phyloP scores from a whole-genome alignment of 2,329 filamentous ascomycete genomes.

The Penicillium expansum region DNA sequence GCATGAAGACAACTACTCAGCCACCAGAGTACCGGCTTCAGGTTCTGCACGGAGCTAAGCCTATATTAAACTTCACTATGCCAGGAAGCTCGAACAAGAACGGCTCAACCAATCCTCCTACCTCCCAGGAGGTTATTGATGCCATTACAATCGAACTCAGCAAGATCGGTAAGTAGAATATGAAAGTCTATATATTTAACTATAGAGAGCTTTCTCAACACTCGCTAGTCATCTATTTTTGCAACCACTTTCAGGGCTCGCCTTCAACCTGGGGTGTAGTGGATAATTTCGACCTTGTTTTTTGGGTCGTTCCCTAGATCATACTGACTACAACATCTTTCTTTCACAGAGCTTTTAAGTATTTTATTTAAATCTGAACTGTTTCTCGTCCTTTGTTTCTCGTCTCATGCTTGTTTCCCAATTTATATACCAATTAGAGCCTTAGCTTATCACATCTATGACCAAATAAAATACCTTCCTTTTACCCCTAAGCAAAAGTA shows the following conservation, averaged over 20 bases:
- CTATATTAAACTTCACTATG: not conserved
- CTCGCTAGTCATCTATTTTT: not conserved
- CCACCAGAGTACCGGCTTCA: not conserved
- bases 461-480: too few relatives aligned
- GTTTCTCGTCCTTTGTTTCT: too few relatives aligned
- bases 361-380: too few relatives aligned
- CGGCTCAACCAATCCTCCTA: not conserved
- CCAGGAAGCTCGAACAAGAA: not conserved
- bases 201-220: not conserved
- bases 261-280: not conserved
- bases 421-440: too few relatives aligned
- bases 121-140: not conserved
- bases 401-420: too few relatives aligned
- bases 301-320: too few relatives aligned
- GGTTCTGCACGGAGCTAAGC: not conserved
- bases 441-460: too few relatives aligned
- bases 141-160: not conserved
- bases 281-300: too few relatives aligned
- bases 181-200: not conserved
- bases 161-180: not conserved
- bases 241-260: not conserved
- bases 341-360: too few relatives aligned
- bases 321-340: too few relatives aligned
- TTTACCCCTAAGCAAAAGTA: too few relatives aligned
- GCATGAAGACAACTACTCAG: not conserved